These are phyloP conservation scores for Pseudoturritis turrita DNA, from an alignment of 345 rosid genomes.

Conservation along the genomic window DNA sequence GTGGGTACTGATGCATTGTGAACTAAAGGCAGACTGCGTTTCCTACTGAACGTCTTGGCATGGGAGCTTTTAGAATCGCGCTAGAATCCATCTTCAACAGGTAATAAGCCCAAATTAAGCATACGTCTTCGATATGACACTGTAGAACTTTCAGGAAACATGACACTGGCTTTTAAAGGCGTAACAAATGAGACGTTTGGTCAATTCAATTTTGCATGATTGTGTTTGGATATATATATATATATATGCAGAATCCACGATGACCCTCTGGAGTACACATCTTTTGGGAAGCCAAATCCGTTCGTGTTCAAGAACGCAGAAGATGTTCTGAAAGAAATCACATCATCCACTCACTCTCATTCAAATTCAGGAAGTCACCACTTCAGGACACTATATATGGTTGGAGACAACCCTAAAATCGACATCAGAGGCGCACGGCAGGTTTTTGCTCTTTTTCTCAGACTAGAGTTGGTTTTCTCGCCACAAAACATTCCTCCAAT, in stretches of 20 bases:
- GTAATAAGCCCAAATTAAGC: constrained; percentile 29
- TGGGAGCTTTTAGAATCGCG: constrained; percentile 92
- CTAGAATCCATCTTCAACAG: constrained; percentile 77
- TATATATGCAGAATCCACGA: constrained; percentile 51
- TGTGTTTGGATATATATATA: background rate
- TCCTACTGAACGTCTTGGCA: constrained; percentile 83
- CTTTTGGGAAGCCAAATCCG: constrained; percentile 83
- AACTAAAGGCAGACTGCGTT: constrained; percentile 58
- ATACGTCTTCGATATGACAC: background rate
- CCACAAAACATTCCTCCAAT: background rate
- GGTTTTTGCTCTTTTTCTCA: constrained; percentile 37
- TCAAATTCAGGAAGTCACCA: constrained; percentile 28
- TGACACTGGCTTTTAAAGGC: background rate
- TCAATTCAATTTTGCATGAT: background rate
- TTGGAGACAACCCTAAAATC: constrained; percentile 81
- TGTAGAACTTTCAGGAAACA: background rate
- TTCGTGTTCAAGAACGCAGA: constrained; percentile 67
- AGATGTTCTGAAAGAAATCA: constrained; percentile 47
- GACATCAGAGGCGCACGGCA: constrained; percentile 66
- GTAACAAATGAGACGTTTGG: background rate
- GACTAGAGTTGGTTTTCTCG: background rate
- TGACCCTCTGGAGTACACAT: constrained; percentile 48
- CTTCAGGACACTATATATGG: constrained; percentile 65
- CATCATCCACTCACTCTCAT: constrained; percentile 24
- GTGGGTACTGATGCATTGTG: constrained; percentile 36